These are phyloP conservation scores for Fusarium abutilonis DNA, from an alignment of 2,329 filamentous ascomycete genomes.

Conservation along the genomic window DNA sequence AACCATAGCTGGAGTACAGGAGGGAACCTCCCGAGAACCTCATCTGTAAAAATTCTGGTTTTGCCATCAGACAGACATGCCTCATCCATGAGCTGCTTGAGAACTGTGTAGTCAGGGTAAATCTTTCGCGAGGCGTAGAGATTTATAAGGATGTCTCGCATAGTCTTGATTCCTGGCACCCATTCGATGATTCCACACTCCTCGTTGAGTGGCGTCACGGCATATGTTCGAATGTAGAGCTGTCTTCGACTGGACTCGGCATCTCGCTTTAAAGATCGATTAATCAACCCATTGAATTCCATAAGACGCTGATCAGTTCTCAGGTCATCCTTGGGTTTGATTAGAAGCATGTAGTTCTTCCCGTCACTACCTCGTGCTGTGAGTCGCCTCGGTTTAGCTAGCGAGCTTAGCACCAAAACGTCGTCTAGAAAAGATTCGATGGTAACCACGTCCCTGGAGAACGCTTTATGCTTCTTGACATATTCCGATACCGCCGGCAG, in stretches of 20 bases:
- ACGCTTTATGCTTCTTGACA: conserved; percentile 82
- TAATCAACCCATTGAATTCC: conserved; percentile 99
- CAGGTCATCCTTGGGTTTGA: conserved; percentile 98
- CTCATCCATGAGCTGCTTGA: conserved; percentile 72
- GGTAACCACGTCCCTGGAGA: conserved; percentile 85
- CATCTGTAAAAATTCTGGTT: conserved; percentile 75
- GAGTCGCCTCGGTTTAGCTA: conserved; percentile 91
- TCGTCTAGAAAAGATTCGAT: conserved; percentile 85
- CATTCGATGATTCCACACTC: conserved; percentile 98
- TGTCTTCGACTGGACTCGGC: conserved; percentile 89
- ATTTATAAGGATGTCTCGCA: conserved; percentile 87
- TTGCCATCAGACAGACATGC: conserved; percentile 67
- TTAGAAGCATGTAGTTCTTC: conserved; percentile 85
- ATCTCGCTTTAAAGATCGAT: conserved; percentile 89
- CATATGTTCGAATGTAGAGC: conserved; percentile 96
- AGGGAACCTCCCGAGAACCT: conserved; percentile 73
- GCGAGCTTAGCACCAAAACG: conserved; percentile 86
- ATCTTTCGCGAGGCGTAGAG: conserved; percentile 82
- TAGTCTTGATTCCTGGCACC: conserved; percentile 94
- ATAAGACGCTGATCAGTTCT: conserved; percentile 97
- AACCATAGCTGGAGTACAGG: conserved; percentile 95
- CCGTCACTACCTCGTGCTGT: conserved; percentile 91
- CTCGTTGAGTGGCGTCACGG: conserved; percentile 95
- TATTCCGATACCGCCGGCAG: conserved; percentile 79
- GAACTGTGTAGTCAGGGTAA: conserved; percentile 72